phyloP scores from a whole-genome alignment of 129 eudicot species.

The Scalesia atractyloides region DNA sequence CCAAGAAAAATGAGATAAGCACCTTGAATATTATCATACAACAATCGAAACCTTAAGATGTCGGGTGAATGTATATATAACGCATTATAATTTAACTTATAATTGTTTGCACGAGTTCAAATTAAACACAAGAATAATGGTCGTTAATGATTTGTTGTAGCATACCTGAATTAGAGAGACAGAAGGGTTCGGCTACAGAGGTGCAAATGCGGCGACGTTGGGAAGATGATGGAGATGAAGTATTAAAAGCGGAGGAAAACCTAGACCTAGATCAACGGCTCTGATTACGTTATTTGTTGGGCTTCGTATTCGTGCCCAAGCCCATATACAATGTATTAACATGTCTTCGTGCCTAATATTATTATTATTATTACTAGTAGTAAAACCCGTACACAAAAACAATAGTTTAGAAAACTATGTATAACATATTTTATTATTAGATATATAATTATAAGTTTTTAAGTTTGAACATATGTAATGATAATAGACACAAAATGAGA shows the following conservation, averaged over 20 bases:
- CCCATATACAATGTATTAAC: background rate
- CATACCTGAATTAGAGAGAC: conserved; percentile 30
- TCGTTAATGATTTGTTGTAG: background rate
- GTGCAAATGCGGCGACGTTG: conserved; percentile 22
- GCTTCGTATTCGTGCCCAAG: background rate
- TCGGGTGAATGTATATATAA: background rate
- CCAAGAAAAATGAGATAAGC: background rate
- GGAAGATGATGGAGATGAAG: background rate
- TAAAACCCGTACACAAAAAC: no score
- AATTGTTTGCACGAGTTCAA: no score
- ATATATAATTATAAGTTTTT: no score
- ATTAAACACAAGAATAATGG: background rate
- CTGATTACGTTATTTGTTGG: background rate
- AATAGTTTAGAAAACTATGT: no score
- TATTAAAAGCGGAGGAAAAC: conserved; percentile 17
- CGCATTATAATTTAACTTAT: background rate
- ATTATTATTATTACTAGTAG: no score
- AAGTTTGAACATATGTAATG: no score
- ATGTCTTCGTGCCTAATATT: no score
- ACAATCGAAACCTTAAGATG: background rate
- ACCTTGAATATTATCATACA: background rate
- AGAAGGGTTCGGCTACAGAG: conserved; percentile 7
- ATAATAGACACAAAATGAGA: no score
- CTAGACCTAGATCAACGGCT: conserved; percentile 15
- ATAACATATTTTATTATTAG: no score